Base-by-base conservation (phyloP, 768 basidiomycete genomes). In the Trametopsis cervina region DNA sequence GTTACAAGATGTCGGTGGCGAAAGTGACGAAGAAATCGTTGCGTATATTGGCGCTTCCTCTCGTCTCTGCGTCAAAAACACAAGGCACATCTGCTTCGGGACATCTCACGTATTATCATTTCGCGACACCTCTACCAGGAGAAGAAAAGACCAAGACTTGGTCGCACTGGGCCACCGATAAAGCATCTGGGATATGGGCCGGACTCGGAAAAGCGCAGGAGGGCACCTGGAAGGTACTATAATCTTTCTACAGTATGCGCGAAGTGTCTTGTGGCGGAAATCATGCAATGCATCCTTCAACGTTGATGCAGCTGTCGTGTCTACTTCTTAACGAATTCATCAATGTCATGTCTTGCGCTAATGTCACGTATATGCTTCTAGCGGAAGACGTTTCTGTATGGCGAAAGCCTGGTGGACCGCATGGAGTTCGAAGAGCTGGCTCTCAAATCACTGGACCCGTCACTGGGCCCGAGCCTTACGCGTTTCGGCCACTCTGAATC, bases 401-500 rank as follows among this genome's bases (percentile, higher is more conserved):
- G 88, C 21, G 82, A 88, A 66, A 76, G 76, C 18, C 61, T 88
- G 1, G 70, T 83, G 18, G 83, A 89, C 63, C 71, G 76, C 18
- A 69, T 89, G 52, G 89, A 89, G 43, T 89, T 89, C 54, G 89
- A 90, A 63, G 88, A 91, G 62, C 70, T 84, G 27, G 81, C 80
- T 6, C 69, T 91, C 56, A 85, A 85, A 62, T 73, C 76, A 25
- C 66, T 91, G 25, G 83, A 89, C 57, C 80, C 85, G 15, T 78
- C 83, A 9, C 57, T 83, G 40, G 84, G 80, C 0, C 85, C 85
- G 11, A 60, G 56, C 29, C 49, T 63, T 33, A 49, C 55, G 7
- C 38, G 46, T n/a, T 48, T 55, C 33, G 54, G 54, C 13, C 51
- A 37, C 18, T 35, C 44, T 23, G 51, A 29, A 33, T 33, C 37